Conservation (phyloP, 345 rosid genomes). For the Adansonia digitata region DNA sequence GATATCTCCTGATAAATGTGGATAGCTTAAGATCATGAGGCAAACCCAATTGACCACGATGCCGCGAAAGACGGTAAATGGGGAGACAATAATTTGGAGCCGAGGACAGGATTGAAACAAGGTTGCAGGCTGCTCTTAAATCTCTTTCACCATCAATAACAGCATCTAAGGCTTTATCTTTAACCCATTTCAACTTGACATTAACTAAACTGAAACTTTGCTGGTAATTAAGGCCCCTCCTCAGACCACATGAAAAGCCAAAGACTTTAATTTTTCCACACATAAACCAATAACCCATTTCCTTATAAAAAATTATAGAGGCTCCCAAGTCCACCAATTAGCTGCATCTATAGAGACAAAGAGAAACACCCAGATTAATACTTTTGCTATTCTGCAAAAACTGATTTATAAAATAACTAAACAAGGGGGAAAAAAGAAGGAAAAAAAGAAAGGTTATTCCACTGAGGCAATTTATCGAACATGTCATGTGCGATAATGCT, state of each 20-base stretch:
- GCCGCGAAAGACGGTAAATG: neutral
- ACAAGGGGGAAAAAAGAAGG: neutral
- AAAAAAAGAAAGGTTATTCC: neutral
- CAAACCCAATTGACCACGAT: neutral
- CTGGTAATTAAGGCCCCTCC: neutral
- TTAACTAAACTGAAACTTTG: neutral
- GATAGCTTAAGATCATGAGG: neutral
- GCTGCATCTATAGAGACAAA: neutral
- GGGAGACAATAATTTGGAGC: neutral
- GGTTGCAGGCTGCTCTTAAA: neutral
- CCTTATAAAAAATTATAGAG: neutral
- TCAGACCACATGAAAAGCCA: neutral
- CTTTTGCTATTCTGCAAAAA: neutral
- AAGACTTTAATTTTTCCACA: neutral
- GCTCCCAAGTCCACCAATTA: neutral
- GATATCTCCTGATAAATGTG: neutral
- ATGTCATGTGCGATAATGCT: neutral
- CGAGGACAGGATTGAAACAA: neutral
- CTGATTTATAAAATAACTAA: neutral
- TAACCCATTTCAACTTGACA: neutral
- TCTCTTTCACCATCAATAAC: conserved; percentile 1
- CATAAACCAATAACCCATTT: neutral
- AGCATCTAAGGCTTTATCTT: neutral
- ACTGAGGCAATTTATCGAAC: neutral
- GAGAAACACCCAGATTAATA: neutral